A percentile compares a stretch with the other conserved stretches of the same genome.
Evolutionary conservation across 257 asterid genomes (phyloP).

Genomic region (Ilex asprella): DNA sequence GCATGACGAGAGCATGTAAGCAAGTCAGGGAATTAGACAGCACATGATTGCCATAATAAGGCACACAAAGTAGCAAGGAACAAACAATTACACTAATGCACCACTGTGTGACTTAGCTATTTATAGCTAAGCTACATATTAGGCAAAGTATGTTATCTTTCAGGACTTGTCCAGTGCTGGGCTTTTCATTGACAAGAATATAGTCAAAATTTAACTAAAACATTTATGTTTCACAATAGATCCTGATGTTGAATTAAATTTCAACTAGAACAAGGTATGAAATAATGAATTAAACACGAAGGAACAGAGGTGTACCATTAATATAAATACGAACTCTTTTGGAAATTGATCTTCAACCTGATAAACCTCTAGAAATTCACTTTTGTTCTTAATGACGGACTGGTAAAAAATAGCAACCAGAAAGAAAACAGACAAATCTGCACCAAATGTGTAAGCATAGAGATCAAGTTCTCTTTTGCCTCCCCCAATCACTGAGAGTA

Average conservation of each 20-base stretch:
- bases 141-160: no score
- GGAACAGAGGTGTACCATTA: constrained; percentile 57
- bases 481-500: constrained; percentile 84
- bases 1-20: constrained; percentile 37
- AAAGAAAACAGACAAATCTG: constrained; percentile 87
- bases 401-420: constrained; percentile 91
- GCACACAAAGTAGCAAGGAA: no score
- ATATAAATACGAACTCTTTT: constrained; percentile 77
- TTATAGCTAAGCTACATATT: no score
- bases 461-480: constrained; percentile 96
- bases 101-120: no score
- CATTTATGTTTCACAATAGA: not conserved
- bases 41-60: constrained; percentile 6
- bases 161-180: no score
- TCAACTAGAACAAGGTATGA: not conserved
- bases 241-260: not conserved
- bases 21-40: constrained; percentile 12
- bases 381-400: constrained; percentile 81
- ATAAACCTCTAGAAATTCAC: constrained; percentile 85
- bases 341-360: constrained; percentile 99
- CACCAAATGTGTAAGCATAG: constrained; percentile 90
- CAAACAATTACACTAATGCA: no score
- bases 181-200: no score
- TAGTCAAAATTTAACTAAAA: not conserved
- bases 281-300: constrained; percentile 10